Conservation (phyloP, 225 moss, liverwort and hornwort species). For the Pleurozium schreberi region DNA sequence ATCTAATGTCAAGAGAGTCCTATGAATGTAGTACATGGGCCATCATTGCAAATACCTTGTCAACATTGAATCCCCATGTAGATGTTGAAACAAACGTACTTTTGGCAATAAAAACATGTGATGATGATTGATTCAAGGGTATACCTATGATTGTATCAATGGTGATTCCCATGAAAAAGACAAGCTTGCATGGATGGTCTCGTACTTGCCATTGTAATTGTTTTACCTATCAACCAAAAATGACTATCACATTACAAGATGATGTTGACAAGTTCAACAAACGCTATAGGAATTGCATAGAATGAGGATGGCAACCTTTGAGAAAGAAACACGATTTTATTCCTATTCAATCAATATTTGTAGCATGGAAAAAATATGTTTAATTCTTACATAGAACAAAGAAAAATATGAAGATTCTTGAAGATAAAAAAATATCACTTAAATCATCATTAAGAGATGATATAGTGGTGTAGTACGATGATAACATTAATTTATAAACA, state of each 20-base stretch:
- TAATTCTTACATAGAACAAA: background rate
- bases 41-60: background rate
- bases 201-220: rapidly evolving
- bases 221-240: background rate
- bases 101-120: background rate
- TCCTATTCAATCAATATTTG: background rate
- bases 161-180: background rate
- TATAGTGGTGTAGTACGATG: too few species aligned
- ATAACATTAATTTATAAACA: background rate
- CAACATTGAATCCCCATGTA: rapidly evolving
- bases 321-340: background rate
- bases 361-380: rapidly evolving
- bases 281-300: rapidly evolving
- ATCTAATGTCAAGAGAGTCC: background rate
- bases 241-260: background rate
- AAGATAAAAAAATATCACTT: background rate
- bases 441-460: background rate
- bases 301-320: background rate
- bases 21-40: background rate
- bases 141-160: background rate
- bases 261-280: background rate
- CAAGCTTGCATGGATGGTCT: rapidly evolving
- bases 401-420: background rate
- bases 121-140: background rate
- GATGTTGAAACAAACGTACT: background rate